phyloP scores from a whole-genome alignment of 2,329 filamentous ascomycete genomes.

The Fusarium stilboides region DNA sequence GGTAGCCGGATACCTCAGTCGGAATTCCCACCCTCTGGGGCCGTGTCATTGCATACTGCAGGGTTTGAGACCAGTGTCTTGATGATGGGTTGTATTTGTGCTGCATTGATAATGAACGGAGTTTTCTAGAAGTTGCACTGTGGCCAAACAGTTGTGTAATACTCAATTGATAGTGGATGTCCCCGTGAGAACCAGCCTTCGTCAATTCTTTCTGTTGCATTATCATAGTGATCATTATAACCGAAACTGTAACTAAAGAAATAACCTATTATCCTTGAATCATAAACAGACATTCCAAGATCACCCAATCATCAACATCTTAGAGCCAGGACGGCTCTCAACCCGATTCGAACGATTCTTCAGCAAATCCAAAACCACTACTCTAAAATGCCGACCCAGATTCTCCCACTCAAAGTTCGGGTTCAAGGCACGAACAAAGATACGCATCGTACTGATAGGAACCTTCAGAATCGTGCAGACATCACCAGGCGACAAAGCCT shows the following conservation, averaged over 20 bases:
- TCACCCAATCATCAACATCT: not conserved
- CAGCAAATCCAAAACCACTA: conserved; percentile 13
- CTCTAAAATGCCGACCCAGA: conserved; percentile 9
- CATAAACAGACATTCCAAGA: too few relatives aligned
- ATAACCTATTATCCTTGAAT: too few relatives aligned
- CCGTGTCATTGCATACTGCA: not conserved
- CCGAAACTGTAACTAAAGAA: too few relatives aligned
- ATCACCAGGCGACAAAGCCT: not conserved
- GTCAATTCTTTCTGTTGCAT: too few relatives aligned
- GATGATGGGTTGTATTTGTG: not conserved
- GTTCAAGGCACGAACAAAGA: conserved; percentile 6
- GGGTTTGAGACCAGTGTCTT: not conserved
- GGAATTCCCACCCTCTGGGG: not conserved
- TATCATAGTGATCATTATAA: too few relatives aligned
- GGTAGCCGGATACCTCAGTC: not conserved
- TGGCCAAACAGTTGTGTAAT: too few relatives aligned
- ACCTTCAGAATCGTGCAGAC: conserved; percentile 14
- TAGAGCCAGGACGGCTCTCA: conserved; percentile 7
- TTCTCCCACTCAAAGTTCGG: conserved; percentile 18
- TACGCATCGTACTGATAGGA: not conserved
- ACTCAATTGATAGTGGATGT: too few relatives aligned
- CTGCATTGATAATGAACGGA: not conserved
- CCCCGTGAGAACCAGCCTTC: too few relatives aligned
- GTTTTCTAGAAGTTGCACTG: not conserved
- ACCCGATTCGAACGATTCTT: not conserved